Evolutionary conservation across 768 basidiomycete genomes (phyloP).

Genomic region (Lepiota brunneoincarnata): DNA sequence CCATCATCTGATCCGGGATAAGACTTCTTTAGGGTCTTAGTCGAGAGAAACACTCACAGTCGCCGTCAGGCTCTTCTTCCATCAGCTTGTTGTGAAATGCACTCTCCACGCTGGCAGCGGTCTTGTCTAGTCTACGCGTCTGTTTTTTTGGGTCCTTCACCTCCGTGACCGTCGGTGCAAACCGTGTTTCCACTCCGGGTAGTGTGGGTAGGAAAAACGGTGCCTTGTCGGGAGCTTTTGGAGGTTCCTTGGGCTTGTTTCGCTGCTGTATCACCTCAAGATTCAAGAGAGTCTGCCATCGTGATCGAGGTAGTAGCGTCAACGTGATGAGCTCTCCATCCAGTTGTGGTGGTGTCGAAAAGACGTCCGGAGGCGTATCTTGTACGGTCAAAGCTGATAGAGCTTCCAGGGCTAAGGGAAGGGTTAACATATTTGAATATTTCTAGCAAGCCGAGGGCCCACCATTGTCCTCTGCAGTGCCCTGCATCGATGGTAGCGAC

Average conservation of each 20-base stretch:
- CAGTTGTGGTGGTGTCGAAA: conserved; percentile 85
- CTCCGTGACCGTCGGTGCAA: conserved; percentile 52
- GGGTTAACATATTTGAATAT: neutral
- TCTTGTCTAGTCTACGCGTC: conserved; percentile 53
- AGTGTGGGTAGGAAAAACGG: conserved; percentile 97
- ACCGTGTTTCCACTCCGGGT: conserved; percentile 82
- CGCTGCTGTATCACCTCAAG: conserved; percentile 93
- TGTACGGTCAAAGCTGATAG: conserved; percentile 62
- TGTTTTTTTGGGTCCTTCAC: conserved; percentile 36
- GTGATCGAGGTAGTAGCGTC: conserved; percentile 84
- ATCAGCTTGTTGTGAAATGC: conserved; percentile 67
- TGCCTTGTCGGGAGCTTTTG: conserved; percentile 92
- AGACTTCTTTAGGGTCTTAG: neutral
- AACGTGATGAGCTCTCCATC: conserved; percentile 91
- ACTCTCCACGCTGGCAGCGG: conserved; percentile 52
- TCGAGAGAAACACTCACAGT: conserved; percentile 55
- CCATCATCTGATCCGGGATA: conserved; percentile 54
- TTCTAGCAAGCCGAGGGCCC: conserved; percentile 13
- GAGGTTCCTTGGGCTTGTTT: conserved; percentile 94
- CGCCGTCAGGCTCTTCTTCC: conserved; percentile 50
- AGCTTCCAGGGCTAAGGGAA: conserved; percentile 59
- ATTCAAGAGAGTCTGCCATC: conserved; percentile 97
- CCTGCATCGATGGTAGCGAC: conserved; percentile 82
- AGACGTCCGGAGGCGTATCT: conserved; percentile 63
- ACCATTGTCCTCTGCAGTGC: conserved; percentile 79